These are phyloP conservation scores for Sclerotiophoma versabilis DNA, from an alignment of 2,329 filamentous ascomycete genomes.

Conservation along the genomic window DNA sequence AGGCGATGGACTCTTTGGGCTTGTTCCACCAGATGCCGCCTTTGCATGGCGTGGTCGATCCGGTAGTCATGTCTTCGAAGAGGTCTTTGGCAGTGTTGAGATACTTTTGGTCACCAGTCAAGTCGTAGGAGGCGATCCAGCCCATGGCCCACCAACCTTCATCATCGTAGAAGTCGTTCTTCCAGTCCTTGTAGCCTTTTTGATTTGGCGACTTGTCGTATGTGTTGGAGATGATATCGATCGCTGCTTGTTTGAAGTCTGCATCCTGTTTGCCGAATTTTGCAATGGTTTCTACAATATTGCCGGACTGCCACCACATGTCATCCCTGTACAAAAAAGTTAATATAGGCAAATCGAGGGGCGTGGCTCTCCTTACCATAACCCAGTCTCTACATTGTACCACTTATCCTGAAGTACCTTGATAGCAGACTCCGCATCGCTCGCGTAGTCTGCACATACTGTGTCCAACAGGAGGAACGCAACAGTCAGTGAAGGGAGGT, in stretches of 20 bases:
- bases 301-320: conserved; percentile 50
- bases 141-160: conserved; percentile 70
- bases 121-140: conserved; percentile 64
- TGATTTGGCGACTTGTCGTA: conserved; percentile 41
- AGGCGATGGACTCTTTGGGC: conserved; percentile 59
- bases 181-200: conserved; percentile 47
- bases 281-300: conserved; percentile 45
- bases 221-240: conserved; percentile 43
- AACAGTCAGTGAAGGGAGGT: conserved; percentile 16
- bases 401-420: conserved; percentile 41
- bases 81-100: conserved; percentile 61
- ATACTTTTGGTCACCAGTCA: conserved; percentile 61
- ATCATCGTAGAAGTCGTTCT: conserved; percentile 66
- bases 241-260: conserved; percentile 37
- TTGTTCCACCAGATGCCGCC: conserved; percentile 67
- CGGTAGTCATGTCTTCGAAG: conserved; percentile 64
- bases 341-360: not conserved
- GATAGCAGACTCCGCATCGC: conserved; percentile 37
- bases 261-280: conserved; percentile 40
- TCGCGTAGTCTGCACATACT: conserved; percentile 33
- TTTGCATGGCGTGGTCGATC: conserved; percentile 56
- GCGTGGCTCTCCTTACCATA: conserved; percentile 34
- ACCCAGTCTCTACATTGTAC: conserved; percentile 42
- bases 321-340: conserved; percentile 19
- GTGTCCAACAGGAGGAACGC: not conserved